phyloP scores from a whole-genome alignment of 2,329 filamentous ascomycete genomes.

The Chaetomium globosum region DNA sequence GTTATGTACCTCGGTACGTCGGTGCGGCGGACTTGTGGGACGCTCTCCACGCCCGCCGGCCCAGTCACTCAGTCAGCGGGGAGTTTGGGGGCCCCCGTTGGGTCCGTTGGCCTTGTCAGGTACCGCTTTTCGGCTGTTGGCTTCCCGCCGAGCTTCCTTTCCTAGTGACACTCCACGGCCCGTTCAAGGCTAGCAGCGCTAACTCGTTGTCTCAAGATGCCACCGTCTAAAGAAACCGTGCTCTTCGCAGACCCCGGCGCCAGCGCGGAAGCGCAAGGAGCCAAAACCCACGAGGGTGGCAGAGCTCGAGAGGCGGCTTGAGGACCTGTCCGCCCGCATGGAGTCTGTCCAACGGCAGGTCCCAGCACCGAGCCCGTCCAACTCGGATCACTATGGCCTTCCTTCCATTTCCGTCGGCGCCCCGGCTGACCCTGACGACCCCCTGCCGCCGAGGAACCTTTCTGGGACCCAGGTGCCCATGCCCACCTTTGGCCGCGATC shows the following conservation, averaged over 20 bases:
- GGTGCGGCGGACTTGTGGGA: not conserved
- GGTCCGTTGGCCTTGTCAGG: constrained; percentile 1
- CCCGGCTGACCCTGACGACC: not conserved
- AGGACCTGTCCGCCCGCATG: constrained; percentile 53
- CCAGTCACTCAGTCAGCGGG: not conserved
- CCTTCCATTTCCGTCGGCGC: not conserved
- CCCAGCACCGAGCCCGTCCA: constrained; percentile 29
- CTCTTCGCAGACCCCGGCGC: constrained; percentile 51
- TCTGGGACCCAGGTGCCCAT: not conserved
- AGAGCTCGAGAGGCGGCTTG: constrained; percentile 54
- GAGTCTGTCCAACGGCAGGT: constrained; percentile 37
- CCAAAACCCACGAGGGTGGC: constrained; percentile 54
- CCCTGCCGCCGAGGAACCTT: not conserved
- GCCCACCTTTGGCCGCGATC: constrained; percentile 17
- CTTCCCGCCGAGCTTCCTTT: not conserved
- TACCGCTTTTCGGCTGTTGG: not conserved
- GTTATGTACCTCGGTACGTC: not conserved
- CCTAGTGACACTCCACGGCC: too few relatives aligned
- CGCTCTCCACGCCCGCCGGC: not conserved
- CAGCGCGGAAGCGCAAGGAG: constrained; percentile 51
- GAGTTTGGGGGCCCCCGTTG: not conserved
- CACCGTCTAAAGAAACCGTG: constrained; percentile 53
- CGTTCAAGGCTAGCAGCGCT: not conserved
- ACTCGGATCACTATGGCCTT: constrained; percentile 17
- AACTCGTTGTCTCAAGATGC: constrained; percentile 44